Base-by-base conservation (phyloP, 192 early-diverging fungal genomes). In the Paraglomus brasilianum region DNA sequence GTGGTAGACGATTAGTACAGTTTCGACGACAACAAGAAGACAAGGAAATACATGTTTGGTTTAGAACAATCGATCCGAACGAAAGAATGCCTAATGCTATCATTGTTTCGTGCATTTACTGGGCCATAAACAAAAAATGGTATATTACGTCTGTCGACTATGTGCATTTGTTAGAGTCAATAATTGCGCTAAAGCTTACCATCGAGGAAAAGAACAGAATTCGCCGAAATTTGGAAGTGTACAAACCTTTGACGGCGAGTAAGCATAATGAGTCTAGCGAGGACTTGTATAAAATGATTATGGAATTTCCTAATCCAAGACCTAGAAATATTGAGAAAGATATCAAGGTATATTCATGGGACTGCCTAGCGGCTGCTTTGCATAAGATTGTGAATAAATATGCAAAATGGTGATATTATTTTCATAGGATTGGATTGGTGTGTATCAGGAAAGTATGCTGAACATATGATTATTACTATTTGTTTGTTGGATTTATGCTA, bases 261-360 rank as follows among this genome's bases (percentile, higher is more conserved):
- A 91, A 92, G 74, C 86, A 84, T 69, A 89, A 91, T 73, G 75
- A 85, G 4, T 87, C 92, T n/a, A 87, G 86, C 42, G 82, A 83
- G 7, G 86, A 85, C n/a, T 91, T 94, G 72, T 94, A 90, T 79
- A 88, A 85, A 74, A 73, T 87, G 67, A 90, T 94, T 73, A 94
- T 94, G 92, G 79, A 81, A 14, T 94, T 89, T 67, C 85, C 87
- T 0, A 87, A 90, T 70, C 91, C 92, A 43, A 90, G 88, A 72
- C 92, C 92, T 17, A 80, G 92, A 42, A 92, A 92, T 80, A 92
- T 91, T 66, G 91, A 91, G 78, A 94, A 94, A 75, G 91, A 94
- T 61, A 86, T 94, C 80, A 94, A 94, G 71, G 90, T 94, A 5
- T 94, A 90, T 76, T 80, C 85, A 6, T 94, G 92, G 92, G 83